Percentiles rank a stretch among this genome's conserved stretches.
These are phyloP conservation scores for Tetrahymena elliotti DNA, from an alignment of 73 alveolate species.

Conservation along the genomic window DNA sequence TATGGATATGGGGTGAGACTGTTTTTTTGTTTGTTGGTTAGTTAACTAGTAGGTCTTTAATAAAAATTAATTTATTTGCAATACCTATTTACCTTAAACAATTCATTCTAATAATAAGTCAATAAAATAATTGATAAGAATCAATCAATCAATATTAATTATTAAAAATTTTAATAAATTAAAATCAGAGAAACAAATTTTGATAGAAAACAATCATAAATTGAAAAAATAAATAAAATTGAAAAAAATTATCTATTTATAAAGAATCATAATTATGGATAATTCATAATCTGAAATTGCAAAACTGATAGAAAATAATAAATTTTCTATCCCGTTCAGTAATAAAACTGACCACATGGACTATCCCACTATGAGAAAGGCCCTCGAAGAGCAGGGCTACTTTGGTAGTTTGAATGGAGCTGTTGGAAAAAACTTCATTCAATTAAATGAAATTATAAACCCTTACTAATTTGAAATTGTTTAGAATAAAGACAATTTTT, in stretches of 20 bases:
- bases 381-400: neutral
- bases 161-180: neutral
- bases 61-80: too few relatives aligned
- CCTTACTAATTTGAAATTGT: neutral
- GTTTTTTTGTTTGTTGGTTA: too few relatives aligned
- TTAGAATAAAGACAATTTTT: neutral
- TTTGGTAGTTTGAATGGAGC: neutral
- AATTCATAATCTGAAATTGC: neutral
- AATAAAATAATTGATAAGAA: too few relatives aligned
- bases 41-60: neutral
- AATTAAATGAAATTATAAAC: neutral
- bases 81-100: too few relatives aligned
- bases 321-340: neutral
- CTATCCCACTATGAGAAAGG: neutral
- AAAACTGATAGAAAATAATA: neutral
- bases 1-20: too few relatives aligned
- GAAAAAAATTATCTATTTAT: neutral
- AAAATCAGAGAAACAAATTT: neutral
- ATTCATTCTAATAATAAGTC: neutral
- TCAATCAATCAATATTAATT: too few relatives aligned
- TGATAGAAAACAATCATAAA: neutral
- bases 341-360: neutral
- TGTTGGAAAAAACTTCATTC: neutral
- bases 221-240: neutral
- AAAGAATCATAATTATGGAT: neutral